Evolutionary conservation across 495 filamentous ascomycete genomes (phyloP), one percentile per base, ranked within the genome.

Genomic region (Hypoxylon crocopeplum): DNA sequence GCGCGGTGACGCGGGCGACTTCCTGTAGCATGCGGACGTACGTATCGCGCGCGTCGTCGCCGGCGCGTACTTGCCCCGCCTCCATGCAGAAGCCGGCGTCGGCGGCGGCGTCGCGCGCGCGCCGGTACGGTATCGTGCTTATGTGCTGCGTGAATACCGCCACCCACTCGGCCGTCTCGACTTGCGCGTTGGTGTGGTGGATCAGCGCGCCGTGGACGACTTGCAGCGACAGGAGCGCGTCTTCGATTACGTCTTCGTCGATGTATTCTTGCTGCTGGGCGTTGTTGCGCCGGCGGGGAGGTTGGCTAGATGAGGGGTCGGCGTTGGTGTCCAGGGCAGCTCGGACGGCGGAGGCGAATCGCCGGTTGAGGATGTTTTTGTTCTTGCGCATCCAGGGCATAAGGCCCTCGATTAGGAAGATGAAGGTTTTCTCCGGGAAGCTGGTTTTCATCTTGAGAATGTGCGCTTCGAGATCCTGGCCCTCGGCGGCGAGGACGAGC

Each of bases 331-430:
- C 74, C 55, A 88, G 82, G 41, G 77, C 75, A 11, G n/a, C n/a
- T n/a, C 85, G 79, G 1, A 92, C 88, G 56, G 84, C 84, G 2
- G 83, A 83, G 56, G 79, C 77, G 70, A 86, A 92, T 17, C 84
- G 80, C 54, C 86, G 74, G 65, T 93, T 91, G 22, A 84, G 78
- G 3, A 82, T 72, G 56, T 82, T 89, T 19, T 77, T 77, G 69
- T 88, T 92, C 64, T 88, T 91, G 51, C 86, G 81, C 73, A 90
- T 84, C 80, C 85, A 88, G 4, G 72, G 55, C 0, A 62, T 75
- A 0, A 96, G 75, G 1, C 89, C 90, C 66, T 96, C 88, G 34
- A 96, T 85, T 4, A 96, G 72, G 69, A 91, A 93, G 19, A 96
- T 87, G 7, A 84, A 69, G 54, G 79, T 83, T 57, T 80, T 75